Base-by-base conservation (phyloP, 2,329 filamentous ascomycete species). In the Monosporascus cannonballus region DNA sequence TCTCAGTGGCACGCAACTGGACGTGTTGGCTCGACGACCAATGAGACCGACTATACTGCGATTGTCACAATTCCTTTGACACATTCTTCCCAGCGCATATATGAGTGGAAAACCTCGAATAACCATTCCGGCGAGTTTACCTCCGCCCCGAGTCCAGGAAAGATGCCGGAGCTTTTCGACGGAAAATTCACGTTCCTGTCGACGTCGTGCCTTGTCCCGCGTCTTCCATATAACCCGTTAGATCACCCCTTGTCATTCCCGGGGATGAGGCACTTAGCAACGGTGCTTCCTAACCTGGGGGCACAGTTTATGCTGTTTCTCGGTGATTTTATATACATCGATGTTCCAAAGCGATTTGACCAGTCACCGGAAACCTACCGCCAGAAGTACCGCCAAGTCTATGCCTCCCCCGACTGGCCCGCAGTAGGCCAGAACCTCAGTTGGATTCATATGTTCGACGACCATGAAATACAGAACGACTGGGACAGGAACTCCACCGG, bases 391-490 rank as follows among this genome's bases (percentile, higher is more conserved):
- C 86, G 93, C 20, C 90, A 95, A 62, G 86, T 96, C n/a, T 99
- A 99, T 65, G 87, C 90, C 0, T 96, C 92, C 2, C 93, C 93
- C 0, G 93, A 96, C 59, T 99, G 94, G 94, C 76, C 81, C 1
- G 74, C 83, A 0, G 84, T 89, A 11, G 84, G 84, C 1, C 78
- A 87, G 60, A 85, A 90, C 51, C 75, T 97, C n/a, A 95, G 92
- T 62, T 99, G 94, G 94, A 90, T 97, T 45, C 94, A 99, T 65
- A 92, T 96, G 2, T 81, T 96, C 6, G 94, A 99, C 65, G 94
- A 99, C 67, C 94, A 99, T 64, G 94, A 99, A 67, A 96, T 99
- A 56, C 81, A 82, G 5, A 97, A 99, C 62, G 94, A 97, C 71
- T 97, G 92, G 91, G 84, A 87, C 54, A 77, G 80, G 18, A 94